Percentiles rank a stretch among this genome's conserved stretches.
Evolutionary conservation across 2,329 filamentous ascomycete species (phyloP).

Genomic region (Neofusicoccum cordaticola): DNA sequence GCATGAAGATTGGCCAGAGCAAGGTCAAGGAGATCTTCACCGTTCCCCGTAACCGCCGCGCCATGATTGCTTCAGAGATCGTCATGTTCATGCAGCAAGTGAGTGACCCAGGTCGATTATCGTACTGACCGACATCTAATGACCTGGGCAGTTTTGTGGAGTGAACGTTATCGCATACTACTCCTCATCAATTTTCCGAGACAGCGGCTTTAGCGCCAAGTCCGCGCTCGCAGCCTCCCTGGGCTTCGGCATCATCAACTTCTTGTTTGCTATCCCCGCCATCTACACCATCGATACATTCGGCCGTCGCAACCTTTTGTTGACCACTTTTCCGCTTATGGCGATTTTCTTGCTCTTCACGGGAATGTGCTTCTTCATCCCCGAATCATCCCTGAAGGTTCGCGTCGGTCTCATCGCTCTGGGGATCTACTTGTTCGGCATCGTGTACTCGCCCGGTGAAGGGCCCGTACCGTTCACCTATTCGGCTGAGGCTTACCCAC

Average conservation of each 20-base stretch:
- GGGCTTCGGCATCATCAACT: conserved; percentile 47
- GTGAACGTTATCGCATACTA: conserved; percentile 34
- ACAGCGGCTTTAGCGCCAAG: conserved; percentile 26
- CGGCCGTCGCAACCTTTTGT: conserved; percentile 41
- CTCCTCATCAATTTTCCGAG: conserved; percentile 30
- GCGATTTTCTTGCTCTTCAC: conserved; percentile 50
- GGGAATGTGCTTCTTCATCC: conserved; percentile 40
- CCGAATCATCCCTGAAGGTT: conserved; percentile 25
- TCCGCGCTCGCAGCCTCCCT: conserved; percentile 40
- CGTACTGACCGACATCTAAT: neutral
- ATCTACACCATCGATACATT: conserved; percentile 44
- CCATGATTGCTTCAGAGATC: conserved; percentile 28
- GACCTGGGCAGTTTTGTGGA: conserved; percentile 24
- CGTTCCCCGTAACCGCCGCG: conserved; percentile 29
- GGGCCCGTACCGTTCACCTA: conserved; percentile 44
- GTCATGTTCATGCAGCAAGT: conserved; percentile 36
- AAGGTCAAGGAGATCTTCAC: conserved; percentile 29
- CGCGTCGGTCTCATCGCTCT: conserved; percentile 35
- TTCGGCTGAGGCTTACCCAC: conserved; percentile 44
- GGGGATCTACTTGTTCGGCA: conserved; percentile 51
- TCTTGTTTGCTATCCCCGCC: conserved; percentile 46
- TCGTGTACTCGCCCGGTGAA: conserved; percentile 49
- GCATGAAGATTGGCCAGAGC: conserved; percentile 31
- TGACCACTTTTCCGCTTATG: conserved; percentile 49
- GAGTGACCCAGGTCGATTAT: neutral